Percentiles rank a stretch among this genome's conserved stretches.
Conservation (phyloP, 345 rosid species). For the Diplotaxis tenuifolia region DNA sequence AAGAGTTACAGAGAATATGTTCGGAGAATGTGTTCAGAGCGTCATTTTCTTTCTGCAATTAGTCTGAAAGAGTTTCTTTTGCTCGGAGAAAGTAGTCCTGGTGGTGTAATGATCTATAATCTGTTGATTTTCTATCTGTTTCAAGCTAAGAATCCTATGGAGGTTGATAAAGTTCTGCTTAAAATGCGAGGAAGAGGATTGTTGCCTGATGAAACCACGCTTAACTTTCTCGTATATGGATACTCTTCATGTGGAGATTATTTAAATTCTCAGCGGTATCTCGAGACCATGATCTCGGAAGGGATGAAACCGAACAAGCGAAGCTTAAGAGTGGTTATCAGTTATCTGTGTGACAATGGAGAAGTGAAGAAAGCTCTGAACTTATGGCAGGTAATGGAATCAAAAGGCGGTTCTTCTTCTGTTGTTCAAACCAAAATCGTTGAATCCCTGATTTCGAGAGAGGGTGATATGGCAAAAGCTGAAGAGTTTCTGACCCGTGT, state of each 20-base stretch:
- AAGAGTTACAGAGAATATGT: slow-evolving; percentile 50
- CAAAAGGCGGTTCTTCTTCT: slow-evolving; percentile 49
- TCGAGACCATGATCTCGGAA: slow-evolving; percentile 57
- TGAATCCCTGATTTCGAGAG: slow-evolving; percentile 43
- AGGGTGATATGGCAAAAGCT: slow-evolving; percentile 52
- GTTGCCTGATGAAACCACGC: slow-evolving; percentile 50
- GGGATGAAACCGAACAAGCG: slow-evolving; percentile 56
- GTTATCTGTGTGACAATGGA: slow-evolving; percentile 44
- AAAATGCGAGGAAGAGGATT: slow-evolving; percentile 48
- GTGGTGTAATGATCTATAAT: slow-evolving; percentile 45
- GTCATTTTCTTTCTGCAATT: slow-evolving; percentile 41
- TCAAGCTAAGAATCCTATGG: slow-evolving; percentile 36
- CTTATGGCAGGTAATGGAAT: slow-evolving; percentile 57
- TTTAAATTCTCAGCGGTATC: slow-evolving; percentile 42
- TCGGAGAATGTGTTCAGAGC: slow-evolving; percentile 49
- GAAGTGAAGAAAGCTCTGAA: slow-evolving; percentile 47
- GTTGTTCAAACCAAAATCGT: slow-evolving; percentile 49
- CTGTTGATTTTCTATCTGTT: slow-evolving; percentile 57
- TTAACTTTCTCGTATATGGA: slow-evolving; percentile 67
- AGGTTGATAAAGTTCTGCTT: slow-evolving; percentile 43
- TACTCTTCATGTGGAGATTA: slow-evolving; percentile 47
- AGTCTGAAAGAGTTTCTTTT: slow-evolving; percentile 55
- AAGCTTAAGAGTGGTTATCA: slow-evolving; percentile 50
- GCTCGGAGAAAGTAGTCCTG: slow-evolving; percentile 38
- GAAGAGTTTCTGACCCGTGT: slow-evolving; percentile 51